Evolutionary conservation across 2,329 filamentous ascomycete species (phyloP).

Genomic region (Exophiala phaeomuriformis): DNA sequence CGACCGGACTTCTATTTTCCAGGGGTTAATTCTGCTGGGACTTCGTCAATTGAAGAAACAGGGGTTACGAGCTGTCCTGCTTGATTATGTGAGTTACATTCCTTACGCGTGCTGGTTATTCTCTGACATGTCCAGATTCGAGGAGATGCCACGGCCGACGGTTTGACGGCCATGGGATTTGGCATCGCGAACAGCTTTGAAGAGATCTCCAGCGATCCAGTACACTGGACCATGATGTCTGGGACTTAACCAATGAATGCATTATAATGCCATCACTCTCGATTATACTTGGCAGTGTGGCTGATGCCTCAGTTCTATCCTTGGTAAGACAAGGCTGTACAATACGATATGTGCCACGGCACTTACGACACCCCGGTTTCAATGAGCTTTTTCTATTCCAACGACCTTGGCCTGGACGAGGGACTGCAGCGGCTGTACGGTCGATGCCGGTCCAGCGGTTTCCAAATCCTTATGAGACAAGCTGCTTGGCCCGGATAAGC

Average conservation of each 20-base stretch:
- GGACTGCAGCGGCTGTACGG: no score
- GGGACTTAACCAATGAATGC: conserved; percentile 6
- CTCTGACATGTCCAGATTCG: conserved; percentile 48
- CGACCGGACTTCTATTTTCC: conserved; percentile 64
- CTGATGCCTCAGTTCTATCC: no score
- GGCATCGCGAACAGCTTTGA: conserved; percentile 72
- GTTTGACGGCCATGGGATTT: conserved; percentile 72
- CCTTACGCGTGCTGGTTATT: background rate
- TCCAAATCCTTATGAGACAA: no score
- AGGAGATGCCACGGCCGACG: conserved; percentile 65
- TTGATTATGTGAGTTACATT: conserved; percentile 65
- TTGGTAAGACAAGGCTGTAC: no score
- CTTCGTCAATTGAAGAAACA: conserved; percentile 75
- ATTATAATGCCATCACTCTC: no score
- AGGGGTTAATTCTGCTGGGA: conserved; percentile 72
- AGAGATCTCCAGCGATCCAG: conserved; percentile 64
- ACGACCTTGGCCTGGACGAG: no score
- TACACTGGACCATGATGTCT: conserved; percentile 51
- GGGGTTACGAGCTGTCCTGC: conserved; percentile 62
- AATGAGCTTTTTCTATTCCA: no score
- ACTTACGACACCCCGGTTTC: no score
- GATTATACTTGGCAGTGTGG: no score
- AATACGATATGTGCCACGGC: no score
- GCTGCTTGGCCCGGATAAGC: no score
- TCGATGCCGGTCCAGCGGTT: no score